Evolutionary conservation across 495 filamentous ascomycete genomes (phyloP).

Genomic region (Lasiosphaeris hirsuta): DNA sequence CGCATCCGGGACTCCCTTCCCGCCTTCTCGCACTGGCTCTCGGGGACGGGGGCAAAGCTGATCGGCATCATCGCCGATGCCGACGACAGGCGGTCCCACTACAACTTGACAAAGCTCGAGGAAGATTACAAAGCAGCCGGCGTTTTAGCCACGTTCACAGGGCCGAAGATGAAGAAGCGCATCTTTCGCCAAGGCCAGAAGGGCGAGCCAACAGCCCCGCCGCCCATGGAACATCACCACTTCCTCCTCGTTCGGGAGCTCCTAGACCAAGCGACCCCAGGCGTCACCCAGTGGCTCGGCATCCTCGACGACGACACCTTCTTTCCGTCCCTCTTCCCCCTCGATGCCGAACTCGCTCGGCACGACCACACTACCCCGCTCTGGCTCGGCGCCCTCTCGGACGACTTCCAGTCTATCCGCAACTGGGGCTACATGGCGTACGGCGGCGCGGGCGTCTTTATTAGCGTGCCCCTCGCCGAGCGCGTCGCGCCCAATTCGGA

Average conservation of each 20-base stretch:
- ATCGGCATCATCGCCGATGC: slow-evolving; percentile 55
- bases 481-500: slow-evolving; percentile 52
- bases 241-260: slow-evolving; percentile 60
- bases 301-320: slow-evolving; percentile 75
- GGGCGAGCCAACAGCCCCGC: not conserved
- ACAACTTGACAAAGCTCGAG: slow-evolving; percentile 25
- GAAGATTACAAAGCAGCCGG: slow-evolving; percentile 34
- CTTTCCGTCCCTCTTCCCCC: slow-evolving; percentile 59
- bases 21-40: slow-evolving; percentile 60
- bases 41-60: slow-evolving; percentile 52
- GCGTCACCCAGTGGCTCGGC: slow-evolving; percentile 58
- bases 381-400: slow-evolving; percentile 63
- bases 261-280: slow-evolving; percentile 45
- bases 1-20: slow-evolving; percentile 55
- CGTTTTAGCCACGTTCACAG: slow-evolving; percentile 53
- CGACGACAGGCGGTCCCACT: slow-evolving; percentile 19
- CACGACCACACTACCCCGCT: slow-evolving; percentile 51
- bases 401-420: slow-evolving; percentile 57
- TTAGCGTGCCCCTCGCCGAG: slow-evolving; percentile 57
- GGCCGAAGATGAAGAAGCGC: slow-evolving; percentile 41
- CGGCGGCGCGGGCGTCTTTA: slow-evolving; percentile 66
- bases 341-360: slow-evolving; percentile 42
- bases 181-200: slow-evolving; percentile 9
- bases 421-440: slow-evolving; percentile 64
- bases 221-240: slow-evolving; percentile 55